These are phyloP conservation scores for Leavenworthia alabamica DNA, from an alignment of 345 rosid species.

Conservation along the genomic window DNA sequence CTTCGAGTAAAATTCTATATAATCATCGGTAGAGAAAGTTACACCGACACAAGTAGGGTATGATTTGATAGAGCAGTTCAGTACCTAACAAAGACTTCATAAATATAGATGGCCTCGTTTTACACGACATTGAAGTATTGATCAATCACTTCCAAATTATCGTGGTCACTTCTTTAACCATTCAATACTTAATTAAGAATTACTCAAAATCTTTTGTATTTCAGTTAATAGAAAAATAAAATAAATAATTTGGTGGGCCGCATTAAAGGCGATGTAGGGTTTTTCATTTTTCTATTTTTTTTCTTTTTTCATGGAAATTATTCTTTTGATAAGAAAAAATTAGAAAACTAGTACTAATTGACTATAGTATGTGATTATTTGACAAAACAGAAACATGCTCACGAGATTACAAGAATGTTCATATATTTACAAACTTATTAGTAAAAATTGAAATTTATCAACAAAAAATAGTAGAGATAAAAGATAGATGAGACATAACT, in stretches of 20 bases:
- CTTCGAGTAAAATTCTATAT: background rate
- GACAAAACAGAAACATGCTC: background rate
- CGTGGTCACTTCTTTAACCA: background rate
- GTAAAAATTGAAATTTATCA: background rate
- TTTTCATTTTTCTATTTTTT: too few relatives aligned
- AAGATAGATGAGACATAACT: background rate
- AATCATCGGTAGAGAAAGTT: background rate
- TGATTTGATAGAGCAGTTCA: constrained; percentile 14
- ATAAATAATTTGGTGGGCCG: background rate
- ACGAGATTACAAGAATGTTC: background rate
- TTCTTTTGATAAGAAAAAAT: background rate
- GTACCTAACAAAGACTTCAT: constrained; percentile 11
- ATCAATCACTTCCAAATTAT: background rate
- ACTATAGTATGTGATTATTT: background rate
- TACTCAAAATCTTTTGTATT: background rate
- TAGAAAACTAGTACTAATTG: background rate
- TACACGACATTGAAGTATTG: background rate
- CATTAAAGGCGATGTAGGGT: background rate
- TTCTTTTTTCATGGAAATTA: background rate
- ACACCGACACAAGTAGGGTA: background rate
- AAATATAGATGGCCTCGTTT: constrained; percentile 12
- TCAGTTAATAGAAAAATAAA: background rate
- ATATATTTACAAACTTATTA: background rate
- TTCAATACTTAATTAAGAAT: background rate
- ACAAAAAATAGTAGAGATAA: background rate